Evolutionary conservation across 2,329 filamentous ascomycete species (phyloP).

Genomic region (Teratosphaeriaceae sp.): DNA sequence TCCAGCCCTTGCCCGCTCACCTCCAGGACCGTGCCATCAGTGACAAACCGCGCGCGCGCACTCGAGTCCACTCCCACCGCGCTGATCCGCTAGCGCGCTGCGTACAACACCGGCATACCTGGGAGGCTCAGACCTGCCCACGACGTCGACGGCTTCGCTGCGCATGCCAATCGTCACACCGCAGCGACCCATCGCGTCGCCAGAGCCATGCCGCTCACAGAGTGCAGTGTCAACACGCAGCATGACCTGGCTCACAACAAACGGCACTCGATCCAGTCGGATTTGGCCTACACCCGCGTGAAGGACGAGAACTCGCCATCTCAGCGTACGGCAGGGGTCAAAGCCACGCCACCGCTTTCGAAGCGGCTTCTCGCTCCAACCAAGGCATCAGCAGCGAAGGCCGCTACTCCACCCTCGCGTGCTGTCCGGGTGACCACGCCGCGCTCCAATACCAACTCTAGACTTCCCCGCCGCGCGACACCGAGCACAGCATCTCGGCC

Average conservation of each 20-base stretch:
- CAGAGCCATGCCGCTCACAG: constrained; percentile 17
- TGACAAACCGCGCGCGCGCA: not conserved
- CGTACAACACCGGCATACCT: not conserved
- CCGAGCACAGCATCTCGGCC: constrained; percentile 6
- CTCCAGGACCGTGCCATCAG: not conserved
- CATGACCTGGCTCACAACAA: constrained; percentile 10
- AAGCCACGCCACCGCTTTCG: constrained; percentile 4
- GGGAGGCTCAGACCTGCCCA: not conserved
- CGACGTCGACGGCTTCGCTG: not conserved
- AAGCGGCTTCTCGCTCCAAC: constrained; percentile 20
- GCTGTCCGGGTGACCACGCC: constrained; percentile 6
- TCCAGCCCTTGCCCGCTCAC: not conserved
- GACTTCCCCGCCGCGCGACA: constrained; percentile 25
- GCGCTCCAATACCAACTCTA: constrained; percentile 17
- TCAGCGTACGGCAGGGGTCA: too few relatives aligned
- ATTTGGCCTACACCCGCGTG: constrained; percentile 4
- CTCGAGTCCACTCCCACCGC: too few relatives aligned
- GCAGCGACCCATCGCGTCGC: not conserved
- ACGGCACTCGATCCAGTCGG: constrained; percentile 8
- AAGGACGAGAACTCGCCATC: constrained; percentile 14
- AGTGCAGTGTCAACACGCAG: constrained; percentile 18
- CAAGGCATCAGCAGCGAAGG: constrained; percentile 22
- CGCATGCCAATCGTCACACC: not conserved
- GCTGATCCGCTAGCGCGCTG: too few relatives aligned
- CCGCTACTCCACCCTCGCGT: constrained; percentile 5